A percentile compares a stretch with the other conserved stretches of the same genome.
phyloP scores from a whole-genome alignment of 2,329 filamentous ascomycete species.

The Clonostachys rhizophaga region DNA sequence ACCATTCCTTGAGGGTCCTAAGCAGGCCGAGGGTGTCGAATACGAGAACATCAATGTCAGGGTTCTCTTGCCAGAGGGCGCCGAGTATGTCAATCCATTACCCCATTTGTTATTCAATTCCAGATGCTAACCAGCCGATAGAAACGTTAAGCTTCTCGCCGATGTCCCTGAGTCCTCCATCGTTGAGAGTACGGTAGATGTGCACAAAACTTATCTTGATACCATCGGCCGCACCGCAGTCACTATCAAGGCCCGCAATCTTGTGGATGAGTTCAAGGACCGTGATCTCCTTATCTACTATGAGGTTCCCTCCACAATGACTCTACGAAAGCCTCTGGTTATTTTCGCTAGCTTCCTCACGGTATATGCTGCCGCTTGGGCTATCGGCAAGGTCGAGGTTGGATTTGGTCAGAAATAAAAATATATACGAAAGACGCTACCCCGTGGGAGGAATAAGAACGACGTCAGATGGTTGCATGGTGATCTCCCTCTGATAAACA shows the following conservation, averaged over 20 bases:
- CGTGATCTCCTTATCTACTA: conserved; percentile 83
- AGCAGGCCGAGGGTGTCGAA: conserved; percentile 77
- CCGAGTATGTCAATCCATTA: conserved; percentile 54
- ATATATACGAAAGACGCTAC: background rate
- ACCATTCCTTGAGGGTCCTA: conserved; percentile 90
- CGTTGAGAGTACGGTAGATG: conserved; percentile 49
- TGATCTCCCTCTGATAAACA: no score
- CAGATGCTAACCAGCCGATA: conserved; percentile 36
- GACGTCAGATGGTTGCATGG: no score
- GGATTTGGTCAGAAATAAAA: conserved; percentile 57
- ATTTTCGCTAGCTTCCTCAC: conserved; percentile 69
- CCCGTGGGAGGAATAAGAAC: no score
- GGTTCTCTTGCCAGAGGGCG: conserved; percentile 86
- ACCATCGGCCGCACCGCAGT: conserved; percentile 83
- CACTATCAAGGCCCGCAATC: conserved; percentile 74
- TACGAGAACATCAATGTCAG: conserved; percentile 79
- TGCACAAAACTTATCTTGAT: conserved; percentile 91
- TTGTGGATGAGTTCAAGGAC: conserved; percentile 87
- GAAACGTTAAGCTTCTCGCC: conserved; percentile 75
- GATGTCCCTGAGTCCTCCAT: conserved; percentile 62
- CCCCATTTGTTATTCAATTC: background rate
- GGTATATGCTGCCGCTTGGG: conserved; percentile 73
- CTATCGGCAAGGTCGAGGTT: conserved; percentile 72
- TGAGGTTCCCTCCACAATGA: conserved; percentile 70
- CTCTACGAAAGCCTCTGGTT: conserved; percentile 80